Conservation (phyloP, 1,139 yeast genomes). For the Oligophagozyma castellii region DNA sequence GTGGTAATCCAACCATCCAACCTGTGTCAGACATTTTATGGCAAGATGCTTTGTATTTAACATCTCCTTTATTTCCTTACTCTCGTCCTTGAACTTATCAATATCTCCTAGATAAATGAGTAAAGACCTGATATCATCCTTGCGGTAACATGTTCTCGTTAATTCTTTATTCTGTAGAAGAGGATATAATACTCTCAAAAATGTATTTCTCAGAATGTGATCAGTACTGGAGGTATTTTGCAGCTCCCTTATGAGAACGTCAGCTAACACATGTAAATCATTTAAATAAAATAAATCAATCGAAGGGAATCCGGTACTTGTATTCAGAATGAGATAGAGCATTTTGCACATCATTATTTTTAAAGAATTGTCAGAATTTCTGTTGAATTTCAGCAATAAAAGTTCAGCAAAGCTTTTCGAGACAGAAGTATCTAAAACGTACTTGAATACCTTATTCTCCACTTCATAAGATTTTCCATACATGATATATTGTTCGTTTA, state of each 20-base stretch:
- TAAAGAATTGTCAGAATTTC: constrained; percentile 54
- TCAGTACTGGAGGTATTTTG: constrained; percentile 48
- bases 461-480: constrained; percentile 31
- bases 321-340: constrained; percentile 59
- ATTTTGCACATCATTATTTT: constrained; percentile 72
- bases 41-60: constrained; percentile 46
- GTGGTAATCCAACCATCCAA: constrained; percentile 36
- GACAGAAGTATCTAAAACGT: constrained; percentile 26
- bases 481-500: constrained; percentile 79
- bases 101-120: constrained; percentile 33
- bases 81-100: constrained; percentile 22
- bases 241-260: constrained; percentile 69
- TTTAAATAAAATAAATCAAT: constrained; percentile 53
- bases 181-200: constrained; percentile 63
- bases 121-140: constrained; percentile 37
- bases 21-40: constrained; percentile 38
- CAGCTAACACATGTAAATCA: constrained; percentile 77
- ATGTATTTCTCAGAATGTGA: constrained; percentile 58
- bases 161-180: constrained; percentile 56
- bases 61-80: constrained; percentile 18
- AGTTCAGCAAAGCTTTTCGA: constrained; percentile 42
- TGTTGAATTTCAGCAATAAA: constrained; percentile 51
- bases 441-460: constrained; percentile 37
- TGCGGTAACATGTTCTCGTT: constrained; percentile 42
- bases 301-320: constrained; percentile 49